Percentiles rank a stretch among this genome's conserved stretches.
phyloP scores from a whole-genome alignment of 2,329 filamentous ascomycete species.

The Alternaria metachromatica region DNA sequence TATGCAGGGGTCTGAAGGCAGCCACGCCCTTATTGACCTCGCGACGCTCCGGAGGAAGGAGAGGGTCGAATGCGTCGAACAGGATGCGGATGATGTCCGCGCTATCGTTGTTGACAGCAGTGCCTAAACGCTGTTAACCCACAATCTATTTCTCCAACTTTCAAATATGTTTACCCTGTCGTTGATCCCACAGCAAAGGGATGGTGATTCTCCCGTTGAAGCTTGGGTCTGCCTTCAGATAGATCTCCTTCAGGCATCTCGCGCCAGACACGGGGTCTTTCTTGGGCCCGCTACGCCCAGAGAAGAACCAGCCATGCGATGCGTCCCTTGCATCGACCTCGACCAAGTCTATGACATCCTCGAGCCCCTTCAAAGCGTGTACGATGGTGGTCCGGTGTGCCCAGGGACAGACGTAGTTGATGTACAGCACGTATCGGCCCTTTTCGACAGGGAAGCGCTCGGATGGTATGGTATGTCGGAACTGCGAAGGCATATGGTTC shows the following conservation, averaged over 20 bases:
- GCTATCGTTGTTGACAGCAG: slow-evolving; percentile 47
- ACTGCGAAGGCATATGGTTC: slow-evolving; percentile 60
- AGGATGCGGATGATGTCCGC: slow-evolving; percentile 45
- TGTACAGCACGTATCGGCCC: slow-evolving; percentile 67
- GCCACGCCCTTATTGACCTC: slow-evolving; percentile 61
- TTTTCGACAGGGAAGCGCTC: slow-evolving; percentile 65
- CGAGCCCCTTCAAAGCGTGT: slow-evolving; percentile 58
- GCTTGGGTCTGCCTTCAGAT: slow-evolving; percentile 69
- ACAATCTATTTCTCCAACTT: background rate
- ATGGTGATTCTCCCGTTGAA: slow-evolving; percentile 72
- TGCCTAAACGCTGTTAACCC: slow-evolving; percentile 26
- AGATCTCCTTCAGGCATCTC: slow-evolving; percentile 65
- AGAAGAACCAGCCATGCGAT: slow-evolving; percentile 44
- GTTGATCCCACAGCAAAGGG: slow-evolving; percentile 76
- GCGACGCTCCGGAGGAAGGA: slow-evolving; percentile 57
- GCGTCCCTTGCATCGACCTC: slow-evolving; percentile 47
- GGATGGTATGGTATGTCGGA: slow-evolving; percentile 63
- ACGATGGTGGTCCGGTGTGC: slow-evolving; percentile 61
- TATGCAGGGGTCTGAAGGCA: slow-evolving; percentile 70
- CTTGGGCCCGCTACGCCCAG: slow-evolving; percentile 32
- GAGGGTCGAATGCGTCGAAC: slow-evolving; percentile 40
- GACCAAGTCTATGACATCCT: slow-evolving; percentile 58
- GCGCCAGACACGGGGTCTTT: slow-evolving; percentile 40
- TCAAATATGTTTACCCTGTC: slow-evolving; percentile 48
- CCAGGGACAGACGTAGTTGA: slow-evolving; percentile 69